phyloP scores from a whole-genome alignment of 345 rosid species.

The Brassica juncea region DNA sequence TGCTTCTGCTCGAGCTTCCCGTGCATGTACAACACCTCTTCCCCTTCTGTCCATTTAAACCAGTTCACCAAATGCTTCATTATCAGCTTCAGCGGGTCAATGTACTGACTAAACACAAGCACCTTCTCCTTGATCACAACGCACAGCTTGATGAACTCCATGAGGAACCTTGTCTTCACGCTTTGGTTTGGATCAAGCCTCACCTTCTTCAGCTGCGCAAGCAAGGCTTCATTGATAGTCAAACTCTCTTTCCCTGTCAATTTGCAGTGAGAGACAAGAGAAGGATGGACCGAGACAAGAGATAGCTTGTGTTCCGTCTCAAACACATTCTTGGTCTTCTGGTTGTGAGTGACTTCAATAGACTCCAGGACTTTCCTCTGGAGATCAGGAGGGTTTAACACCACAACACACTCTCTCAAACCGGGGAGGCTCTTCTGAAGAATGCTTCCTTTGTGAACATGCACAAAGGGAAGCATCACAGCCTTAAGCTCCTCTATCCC shows the following conservation, averaged over 20 bases:
- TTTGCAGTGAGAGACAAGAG: slow-evolving; percentile 47
- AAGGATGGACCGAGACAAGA: slow-evolving; percentile 65
- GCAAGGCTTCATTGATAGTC: slow-evolving; percentile 18
- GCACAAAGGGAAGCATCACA: slow-evolving; percentile 61
- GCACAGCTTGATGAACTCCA: slow-evolving; percentile 51
- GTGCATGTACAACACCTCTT: slow-evolving; percentile 53
- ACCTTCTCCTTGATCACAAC: slow-evolving; percentile 53
- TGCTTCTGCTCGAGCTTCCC: slow-evolving; percentile 45
- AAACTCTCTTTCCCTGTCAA: slow-evolving; percentile 20
- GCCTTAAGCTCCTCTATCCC: slow-evolving; percentile 40
- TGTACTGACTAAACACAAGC: slow-evolving; percentile 63
- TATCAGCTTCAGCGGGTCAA: slow-evolving; percentile 54
- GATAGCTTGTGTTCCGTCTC: slow-evolving; percentile 46
- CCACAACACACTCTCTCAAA: slow-evolving; percentile 44
- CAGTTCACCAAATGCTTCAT: slow-evolving; percentile 41
- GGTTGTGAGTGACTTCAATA: slow-evolving; percentile 33
- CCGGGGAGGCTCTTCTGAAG: slow-evolving; percentile 75
- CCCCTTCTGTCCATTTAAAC: slow-evolving; percentile 50
- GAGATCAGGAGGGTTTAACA: slow-evolving; percentile 40
- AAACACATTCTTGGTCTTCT: slow-evolving; percentile 24
- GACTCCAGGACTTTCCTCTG: slow-evolving; percentile 41
- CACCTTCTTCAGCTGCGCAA: slow-evolving; percentile 36
- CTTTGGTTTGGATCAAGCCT: slow-evolving; percentile 50
- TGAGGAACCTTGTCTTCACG: slow-evolving; percentile 57
- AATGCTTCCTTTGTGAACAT: slow-evolving; percentile 72